Conservation (phyloP, 208 protist species). For the Acanthamoeba culbertsoni region DNA sequence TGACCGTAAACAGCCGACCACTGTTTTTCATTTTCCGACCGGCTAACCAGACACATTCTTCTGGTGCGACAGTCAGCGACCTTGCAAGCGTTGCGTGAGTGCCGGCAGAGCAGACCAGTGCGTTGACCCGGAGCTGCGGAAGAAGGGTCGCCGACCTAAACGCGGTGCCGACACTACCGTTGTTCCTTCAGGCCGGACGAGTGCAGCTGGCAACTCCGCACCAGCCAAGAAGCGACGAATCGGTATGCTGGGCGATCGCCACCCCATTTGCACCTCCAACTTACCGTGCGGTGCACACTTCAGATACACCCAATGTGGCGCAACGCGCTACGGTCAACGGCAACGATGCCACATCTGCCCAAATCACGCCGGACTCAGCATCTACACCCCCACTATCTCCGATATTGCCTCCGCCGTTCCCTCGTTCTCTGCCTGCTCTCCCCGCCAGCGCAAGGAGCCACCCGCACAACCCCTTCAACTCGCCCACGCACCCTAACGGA, state of each 20-base stretch:
- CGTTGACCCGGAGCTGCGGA: constrained; percentile 3
- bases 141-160: not conserved
- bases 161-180: not conserved
- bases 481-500: not conserved
- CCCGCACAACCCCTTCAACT: not conserved
- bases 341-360: not conserved
- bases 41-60: not conserved
- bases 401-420: not conserved
- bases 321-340: too few relatives aligned
- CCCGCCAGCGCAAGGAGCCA: not conserved
- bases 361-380: not conserved
- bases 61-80: not conserved
- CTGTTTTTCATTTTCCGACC: not conserved
- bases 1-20: too few relatives aligned
- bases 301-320: too few relatives aligned
- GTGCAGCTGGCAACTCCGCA: too few relatives aligned
- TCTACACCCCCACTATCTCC: not conserved
- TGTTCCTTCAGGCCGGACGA: too few relatives aligned
- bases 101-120: constrained; percentile 7
- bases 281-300: too few relatives aligned
- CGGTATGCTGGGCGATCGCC: too few relatives aligned
- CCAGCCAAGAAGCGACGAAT: not conserved
- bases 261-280: too few relatives aligned
- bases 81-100: constrained; percentile 4
- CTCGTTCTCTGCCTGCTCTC: not conserved